Evolutionary conservation across 2,329 filamentous ascomycete species (phyloP).

Genomic region (Talaromyces funiculosus): DNA sequence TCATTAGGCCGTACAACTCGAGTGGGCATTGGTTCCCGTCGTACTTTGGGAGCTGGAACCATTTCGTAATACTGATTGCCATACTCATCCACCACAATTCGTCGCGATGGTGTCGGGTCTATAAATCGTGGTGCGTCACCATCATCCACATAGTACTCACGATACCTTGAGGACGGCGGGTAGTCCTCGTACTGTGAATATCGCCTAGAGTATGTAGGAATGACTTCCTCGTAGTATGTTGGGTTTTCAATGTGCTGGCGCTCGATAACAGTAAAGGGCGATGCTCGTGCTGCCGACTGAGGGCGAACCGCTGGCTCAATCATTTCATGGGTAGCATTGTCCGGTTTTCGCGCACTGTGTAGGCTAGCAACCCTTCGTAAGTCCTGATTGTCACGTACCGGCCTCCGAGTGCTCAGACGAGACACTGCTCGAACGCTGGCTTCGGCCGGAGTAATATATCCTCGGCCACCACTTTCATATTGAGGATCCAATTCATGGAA

Average conservation of each 20-base stretch:
- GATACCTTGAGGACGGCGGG: constrained; percentile 30
- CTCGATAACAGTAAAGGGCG: constrained; percentile 38
- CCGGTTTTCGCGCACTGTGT: constrained; percentile 40
- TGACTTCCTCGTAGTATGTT: constrained; percentile 36
- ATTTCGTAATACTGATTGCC: constrained; percentile 71
- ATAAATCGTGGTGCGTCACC: constrained; percentile 43
- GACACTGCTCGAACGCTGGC: constrained; percentile 34
- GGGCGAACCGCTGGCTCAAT: constrained; percentile 40
- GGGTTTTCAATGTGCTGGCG: constrained; percentile 33
- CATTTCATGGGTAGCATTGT: constrained; percentile 38
- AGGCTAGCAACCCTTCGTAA: constrained; percentile 44
- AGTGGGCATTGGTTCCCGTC: constrained; percentile 29
- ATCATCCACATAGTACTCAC: constrained; percentile 39
- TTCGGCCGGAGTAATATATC: constrained; percentile 27
- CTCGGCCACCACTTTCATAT: constrained; percentile 21
- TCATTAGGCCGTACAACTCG: constrained; percentile 28
- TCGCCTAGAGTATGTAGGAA: constrained; percentile 27
- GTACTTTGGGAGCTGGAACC: constrained; percentile 35
- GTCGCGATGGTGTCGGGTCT: constrained; percentile 53
- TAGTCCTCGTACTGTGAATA: constrained; percentile 35
- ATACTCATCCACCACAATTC: constrained; percentile 75
- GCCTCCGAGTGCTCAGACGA: constrained; percentile 32
- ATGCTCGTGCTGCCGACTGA: constrained; percentile 29
- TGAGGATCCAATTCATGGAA: constrained; percentile 31
- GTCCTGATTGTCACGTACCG: constrained; percentile 39